A percentile compares a stretch with the other conserved stretches of the same genome.
These are phyloP conservation scores for Rehmannia glutinosa DNA, from an alignment of 257 asterid species.

Conservation along the genomic window DNA sequence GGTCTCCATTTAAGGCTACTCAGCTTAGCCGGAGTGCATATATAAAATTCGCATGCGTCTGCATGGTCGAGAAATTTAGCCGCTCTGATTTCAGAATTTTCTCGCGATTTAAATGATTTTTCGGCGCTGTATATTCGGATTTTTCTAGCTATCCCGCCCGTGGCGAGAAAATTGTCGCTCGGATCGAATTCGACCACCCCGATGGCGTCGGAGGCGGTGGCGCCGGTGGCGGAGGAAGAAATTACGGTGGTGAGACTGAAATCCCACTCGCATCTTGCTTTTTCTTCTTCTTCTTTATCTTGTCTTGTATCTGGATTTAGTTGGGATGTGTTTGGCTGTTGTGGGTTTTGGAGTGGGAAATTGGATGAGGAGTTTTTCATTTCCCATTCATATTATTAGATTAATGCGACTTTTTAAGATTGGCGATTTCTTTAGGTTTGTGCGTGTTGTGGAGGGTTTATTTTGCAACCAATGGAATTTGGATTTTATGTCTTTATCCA, in stretches of 20 bases:
- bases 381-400: constrained; percentile 44
- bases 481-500: no score
- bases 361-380: constrained; percentile 45
- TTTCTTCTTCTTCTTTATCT: constrained; percentile 12
- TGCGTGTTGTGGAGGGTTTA: constrained; percentile 2
- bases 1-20: constrained; percentile 71
- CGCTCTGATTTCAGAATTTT: neutral
- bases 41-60: constrained; percentile 49
- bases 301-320: constrained; percentile 14
- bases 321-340: neutral
- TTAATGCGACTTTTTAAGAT: constrained; percentile 12
- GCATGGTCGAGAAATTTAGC: constrained; percentile 33
- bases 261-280: constrained; percentile 61
- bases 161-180: constrained; percentile 34
- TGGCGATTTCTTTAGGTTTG: neutral
- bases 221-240: constrained; percentile 25
- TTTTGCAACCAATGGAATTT: constrained; percentile 24
- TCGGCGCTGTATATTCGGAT: constrained; percentile 41
- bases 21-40: constrained; percentile 71
- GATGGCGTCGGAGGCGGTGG: constrained; percentile 48
- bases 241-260: constrained; percentile 54
- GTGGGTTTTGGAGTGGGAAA: constrained; percentile 2
- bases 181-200: constrained; percentile 69
- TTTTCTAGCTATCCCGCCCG: constrained; percentile 77
- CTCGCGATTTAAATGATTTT: constrained; percentile 15